A percentile compares a stretch with the other conserved stretches of the same genome.
These are phyloP conservation scores for Cantharellus anzutake DNA, from an alignment of 768 basidiomycete genomes.

Conservation along the genomic window DNA sequence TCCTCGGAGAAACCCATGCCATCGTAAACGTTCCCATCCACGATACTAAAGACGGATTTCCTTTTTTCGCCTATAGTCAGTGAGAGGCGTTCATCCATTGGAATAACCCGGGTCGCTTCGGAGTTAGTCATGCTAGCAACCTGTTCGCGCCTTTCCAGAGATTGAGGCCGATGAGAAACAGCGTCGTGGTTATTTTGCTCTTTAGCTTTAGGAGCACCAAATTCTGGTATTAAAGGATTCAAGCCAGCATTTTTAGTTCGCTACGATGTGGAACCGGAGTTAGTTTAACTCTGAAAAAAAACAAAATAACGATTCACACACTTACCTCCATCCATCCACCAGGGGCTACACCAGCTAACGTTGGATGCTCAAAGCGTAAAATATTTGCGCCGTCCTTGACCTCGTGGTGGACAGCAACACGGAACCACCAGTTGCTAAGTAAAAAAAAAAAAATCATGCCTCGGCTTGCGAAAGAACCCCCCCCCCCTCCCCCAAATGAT, in stretches of 20 bases:
- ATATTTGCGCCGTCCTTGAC: constrained; percentile 11
- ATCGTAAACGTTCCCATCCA: constrained; percentile 36
- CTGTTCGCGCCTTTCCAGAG: background rate
- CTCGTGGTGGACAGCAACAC: constrained; percentile 27
- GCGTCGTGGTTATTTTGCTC: no score
- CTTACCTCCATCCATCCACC: constrained; percentile 43
- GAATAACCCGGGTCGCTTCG: background rate
- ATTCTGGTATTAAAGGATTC: background rate
- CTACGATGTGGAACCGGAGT: no score
- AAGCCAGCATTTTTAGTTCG: background rate
- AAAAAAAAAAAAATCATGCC: constrained; percentile 11
- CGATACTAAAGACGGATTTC: constrained; percentile 34
- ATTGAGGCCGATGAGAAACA: background rate
- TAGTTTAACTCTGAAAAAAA: no score
- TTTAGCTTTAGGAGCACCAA: no score
- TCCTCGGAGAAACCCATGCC: constrained; percentile 30
- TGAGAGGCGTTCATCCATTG: background rate
- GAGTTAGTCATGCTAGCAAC: background rate
- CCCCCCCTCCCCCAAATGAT: constrained; percentile 1
- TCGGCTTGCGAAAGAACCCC: constrained; percentile 41
- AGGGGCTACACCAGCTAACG: constrained; percentile 26
- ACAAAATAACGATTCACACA: background rate
- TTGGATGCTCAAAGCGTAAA: constrained; percentile 40
- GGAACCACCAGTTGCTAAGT: constrained; percentile 32
- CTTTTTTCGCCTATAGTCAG: constrained; percentile 3